These are phyloP conservation scores for Diaporthe longicolla DNA, from an alignment of 2,329 filamentous ascomycete species.

Conservation along the genomic window DNA sequence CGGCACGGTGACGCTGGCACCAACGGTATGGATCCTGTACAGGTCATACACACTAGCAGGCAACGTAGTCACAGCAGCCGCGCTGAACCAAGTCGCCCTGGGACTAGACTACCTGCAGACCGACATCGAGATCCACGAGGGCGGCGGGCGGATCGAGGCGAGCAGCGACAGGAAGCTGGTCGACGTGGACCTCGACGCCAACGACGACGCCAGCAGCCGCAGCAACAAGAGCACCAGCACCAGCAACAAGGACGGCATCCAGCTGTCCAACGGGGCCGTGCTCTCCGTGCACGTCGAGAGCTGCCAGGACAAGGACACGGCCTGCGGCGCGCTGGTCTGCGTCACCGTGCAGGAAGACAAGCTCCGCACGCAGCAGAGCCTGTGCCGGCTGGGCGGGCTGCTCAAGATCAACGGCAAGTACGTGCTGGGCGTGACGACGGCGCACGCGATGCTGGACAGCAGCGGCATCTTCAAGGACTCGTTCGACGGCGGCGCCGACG, in stretches of 20 bases:
- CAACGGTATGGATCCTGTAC: constrained; percentile 39
- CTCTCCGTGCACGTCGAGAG: constrained; percentile 37
- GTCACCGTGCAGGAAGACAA: constrained; percentile 21
- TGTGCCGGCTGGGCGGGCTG: constrained; percentile 38
- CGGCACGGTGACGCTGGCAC: constrained; percentile 23
- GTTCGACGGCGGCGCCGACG: constrained; percentile 3
- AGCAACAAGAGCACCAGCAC: background rate
- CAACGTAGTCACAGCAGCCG: constrained; percentile 1
- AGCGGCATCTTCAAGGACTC: constrained; percentile 37
- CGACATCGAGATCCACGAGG: constrained; percentile 38
- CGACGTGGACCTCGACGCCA: constrained; percentile 18
- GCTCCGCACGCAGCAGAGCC: constrained; percentile 6
- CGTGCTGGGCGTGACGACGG: constrained; percentile 36
- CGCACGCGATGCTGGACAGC: constrained; percentile 39
- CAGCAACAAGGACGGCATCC: constrained; percentile 27
- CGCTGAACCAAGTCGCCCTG: constrained; percentile 32
- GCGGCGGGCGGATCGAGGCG: constrained; percentile 32
- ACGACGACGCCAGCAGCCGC: constrained; percentile 21
- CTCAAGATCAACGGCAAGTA: constrained; percentile 40
- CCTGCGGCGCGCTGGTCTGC: constrained; percentile 39
- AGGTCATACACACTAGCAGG: background rate
- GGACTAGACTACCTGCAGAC: constrained; percentile 34
- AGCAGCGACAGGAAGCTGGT: constrained; percentile 29
- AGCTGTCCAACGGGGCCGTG: constrained; percentile 21
- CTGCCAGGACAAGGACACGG: background rate